Evolutionary conservation across 148 eudicot species (phyloP), one percentile per base, ranked within the genome.

Genomic region (Spergularia bocconei): DNA sequence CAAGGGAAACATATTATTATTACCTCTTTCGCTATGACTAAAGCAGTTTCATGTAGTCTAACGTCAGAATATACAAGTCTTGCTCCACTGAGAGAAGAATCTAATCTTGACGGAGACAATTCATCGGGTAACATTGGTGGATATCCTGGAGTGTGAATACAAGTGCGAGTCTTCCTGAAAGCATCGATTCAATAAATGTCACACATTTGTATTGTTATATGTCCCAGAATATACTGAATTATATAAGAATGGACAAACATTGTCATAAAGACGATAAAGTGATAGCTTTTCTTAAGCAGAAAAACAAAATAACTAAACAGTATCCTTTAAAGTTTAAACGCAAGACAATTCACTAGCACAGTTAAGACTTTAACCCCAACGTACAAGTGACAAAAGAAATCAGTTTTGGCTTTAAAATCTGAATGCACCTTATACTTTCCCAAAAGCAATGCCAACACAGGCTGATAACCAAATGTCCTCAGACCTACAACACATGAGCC

Each of bases 51-150:
- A 75, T 85, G 89, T 77, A 92, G 83, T 79, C 97, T 85, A 77
- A 73, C 91, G 85, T 95, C 99, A 86, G 83, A 92, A 75, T 95
- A 92, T 52, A 79, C 89, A 70, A 92, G 81, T 75, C 77, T 80
- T 23, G 83, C 87, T 75, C 90, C 91, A 71, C 86, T 83, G 65
- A 95, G 38, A 68, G 93, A 90, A 54, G 92, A 85, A 63, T 61
- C 67, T 82, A 95, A 81, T 51, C 72, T 90, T 67, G 89, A 81
- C 63, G 70, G 66, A 48, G 88, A 80, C 23, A 95, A 89, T 66
- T 94, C 97, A 78, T 84, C 89, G n/a, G 97, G 97, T 75, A 75
- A 75, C 96, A 95, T 79, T 48, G 91, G 96, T 78, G 99, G 99
- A 78, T 78, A 81, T 72, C 94, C 97, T 67, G 96, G 99, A 74